These are phyloP conservation scores for Coprinellus micaceus DNA, from an alignment of 768 basidiomycete species.

Conservation along the genomic window DNA sequence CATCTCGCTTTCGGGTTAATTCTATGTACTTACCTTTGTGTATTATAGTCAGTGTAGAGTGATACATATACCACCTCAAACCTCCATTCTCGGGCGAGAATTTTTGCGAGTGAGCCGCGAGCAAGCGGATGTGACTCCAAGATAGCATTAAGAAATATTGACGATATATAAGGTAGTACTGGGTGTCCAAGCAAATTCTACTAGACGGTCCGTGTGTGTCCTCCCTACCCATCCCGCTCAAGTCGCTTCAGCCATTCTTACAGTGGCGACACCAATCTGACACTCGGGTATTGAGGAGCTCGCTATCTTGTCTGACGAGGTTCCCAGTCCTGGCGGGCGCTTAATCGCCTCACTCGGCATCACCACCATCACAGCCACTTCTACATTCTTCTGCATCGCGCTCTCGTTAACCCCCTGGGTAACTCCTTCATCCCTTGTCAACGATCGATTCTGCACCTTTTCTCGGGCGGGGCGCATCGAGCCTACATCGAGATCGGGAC, in stretches of 20 bases:
- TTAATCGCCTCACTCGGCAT: conserved; percentile 33
- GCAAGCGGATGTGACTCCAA: too few species aligned
- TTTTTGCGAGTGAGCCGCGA: too few species aligned
- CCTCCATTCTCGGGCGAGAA: too few species aligned
- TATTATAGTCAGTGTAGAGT: too few species aligned
- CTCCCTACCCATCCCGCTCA: too few species aligned
- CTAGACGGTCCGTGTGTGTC: too few species aligned
- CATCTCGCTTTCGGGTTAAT: too few species aligned
- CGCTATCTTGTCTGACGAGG: neutral
- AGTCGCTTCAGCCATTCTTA: conserved; percentile 27
- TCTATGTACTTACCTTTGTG: too few species aligned
- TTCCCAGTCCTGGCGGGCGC: conserved; percentile 8
- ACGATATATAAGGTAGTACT: too few species aligned
- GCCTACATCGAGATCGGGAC: neutral
- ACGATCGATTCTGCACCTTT: neutral
- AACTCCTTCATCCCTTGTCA: neutral
- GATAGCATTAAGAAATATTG: too few species aligned
- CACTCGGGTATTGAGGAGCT: conserved; percentile 27
- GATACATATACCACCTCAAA: too few species aligned
- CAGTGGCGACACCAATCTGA: conserved; percentile 41
- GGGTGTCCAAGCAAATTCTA: too few species aligned
- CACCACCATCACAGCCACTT: conserved; percentile 42
- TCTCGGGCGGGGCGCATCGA: neutral
- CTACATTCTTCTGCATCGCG: conserved; percentile 9
- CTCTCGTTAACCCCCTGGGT: neutral